Conservation (phyloP, 2,329 filamentous ascomycete species). For the Orbilia quercus region DNA sequence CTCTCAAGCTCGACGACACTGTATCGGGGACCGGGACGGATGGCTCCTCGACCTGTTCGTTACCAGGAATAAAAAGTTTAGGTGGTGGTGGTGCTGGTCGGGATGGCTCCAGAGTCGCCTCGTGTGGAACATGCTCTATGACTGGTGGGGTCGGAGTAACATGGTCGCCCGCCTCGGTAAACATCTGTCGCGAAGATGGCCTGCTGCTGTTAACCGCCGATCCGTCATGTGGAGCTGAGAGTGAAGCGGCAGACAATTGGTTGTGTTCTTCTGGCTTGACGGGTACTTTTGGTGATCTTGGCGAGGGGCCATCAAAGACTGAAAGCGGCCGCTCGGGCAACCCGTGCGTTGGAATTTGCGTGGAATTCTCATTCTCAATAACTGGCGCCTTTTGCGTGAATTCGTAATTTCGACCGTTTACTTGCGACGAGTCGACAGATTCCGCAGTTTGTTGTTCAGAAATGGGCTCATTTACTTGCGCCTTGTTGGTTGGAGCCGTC, state of each 20-base stretch:
- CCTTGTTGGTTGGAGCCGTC: constrained; percentile 26
- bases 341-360: constrained; percentile 49
- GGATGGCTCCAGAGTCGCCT: constrained; percentile 32
- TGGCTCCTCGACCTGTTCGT: constrained; percentile 9
- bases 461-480: constrained; percentile 49
- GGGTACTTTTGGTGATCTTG: constrained; percentile 47
- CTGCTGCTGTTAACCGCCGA: constrained; percentile 45
- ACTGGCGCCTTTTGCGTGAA: constrained; percentile 46
- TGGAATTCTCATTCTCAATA: constrained; percentile 52
- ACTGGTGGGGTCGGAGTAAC: constrained; percentile 11
- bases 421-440: constrained; percentile 30
- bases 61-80: constrained; percentile 41
- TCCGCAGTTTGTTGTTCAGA: constrained; percentile 23
- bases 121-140: constrained; percentile 29
- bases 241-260: constrained; percentile 34
- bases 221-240: constrained; percentile 50
- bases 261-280: constrained; percentile 45
- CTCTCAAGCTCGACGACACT: constrained; percentile 7
- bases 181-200: constrained; percentile 55
- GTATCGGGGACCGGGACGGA: constrained; percentile 26
- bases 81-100: constrained; percentile 28
- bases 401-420: constrained; percentile 53
- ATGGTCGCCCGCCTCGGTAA: constrained; percentile 48
- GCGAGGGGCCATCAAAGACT: constrained; percentile 20
- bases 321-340: constrained; percentile 54